Evolutionary conservation across 306 rosid genomes (phyloP), one percentile per base, ranked within the genome.

Genomic region (Lablab purpureus): DNA sequence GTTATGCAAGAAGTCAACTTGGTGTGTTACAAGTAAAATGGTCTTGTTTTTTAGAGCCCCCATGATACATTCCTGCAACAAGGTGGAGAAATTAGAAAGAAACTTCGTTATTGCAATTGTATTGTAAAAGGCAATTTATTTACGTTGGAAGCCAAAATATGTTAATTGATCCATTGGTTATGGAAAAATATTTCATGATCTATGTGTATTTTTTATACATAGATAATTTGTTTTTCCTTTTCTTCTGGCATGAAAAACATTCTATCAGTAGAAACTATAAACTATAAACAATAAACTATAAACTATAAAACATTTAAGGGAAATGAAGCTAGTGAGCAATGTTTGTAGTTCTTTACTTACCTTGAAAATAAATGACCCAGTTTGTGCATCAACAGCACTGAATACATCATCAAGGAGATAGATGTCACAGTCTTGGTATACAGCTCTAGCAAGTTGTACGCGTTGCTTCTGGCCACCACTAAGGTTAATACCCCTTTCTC

Each of bases 391-490:
- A 82, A 93, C 98, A 62, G 98, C 98, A 74, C 98, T 93, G 78
- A 93, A 93, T 28, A 93, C 85, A 56, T 93, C 98, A 60, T 93
- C 98, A 63, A 93, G 97, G 76, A 93, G 91, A 85, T 93, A 93
- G 67, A 90, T 87, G 76, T 93, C 97, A 74, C 88, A 84, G 79
- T 93, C 91, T 25, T 93, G 98, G 79, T 89, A 93, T 14, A 91
- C 93, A 73, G 97, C 97, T 84, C 98, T 80, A 25, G 98, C 97
- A 67, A 93, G 97, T 84, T 93, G 98, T 65, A 93, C 77, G 19
- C 98, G 73, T 78, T 93, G 98, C 82, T 93, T 93, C 82, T 93
- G 98, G 73, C 98, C 98, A 4, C 98, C 98, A 25, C 98, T 93
- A 66, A 93, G 88, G 87, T 93, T 93, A 86, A 93, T 93, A 62